Evolutionary conservation across 139 green algal species (phyloP).

Genomic region (Pycnococcus provasolii): DNA sequence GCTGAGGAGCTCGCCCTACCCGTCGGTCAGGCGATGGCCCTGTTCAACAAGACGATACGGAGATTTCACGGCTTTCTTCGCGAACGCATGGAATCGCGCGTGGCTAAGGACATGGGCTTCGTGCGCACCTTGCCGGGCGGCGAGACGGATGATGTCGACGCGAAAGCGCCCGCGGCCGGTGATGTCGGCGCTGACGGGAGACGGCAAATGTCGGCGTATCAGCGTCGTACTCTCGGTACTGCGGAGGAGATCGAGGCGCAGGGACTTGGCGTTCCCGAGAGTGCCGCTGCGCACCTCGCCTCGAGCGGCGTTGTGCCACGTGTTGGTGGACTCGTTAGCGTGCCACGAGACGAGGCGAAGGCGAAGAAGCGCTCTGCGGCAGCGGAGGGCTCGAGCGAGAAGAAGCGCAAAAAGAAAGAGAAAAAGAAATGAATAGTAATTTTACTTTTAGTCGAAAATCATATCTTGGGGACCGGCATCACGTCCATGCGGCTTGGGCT

Average conservation of each 20-base stretch:
- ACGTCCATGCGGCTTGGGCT: too few relatives aligned
- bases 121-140: slow-evolving; percentile 6
- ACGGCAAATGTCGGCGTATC: slow-evolving; percentile 7
- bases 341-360: slow-evolving; percentile 13
- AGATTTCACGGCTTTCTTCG: slow-evolving; percentile 66
- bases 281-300: slow-evolving; percentile 6
- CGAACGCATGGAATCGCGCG: slow-evolving; percentile 51
- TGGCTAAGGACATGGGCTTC: slow-evolving; percentile 29
- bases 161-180: slow-evolving; percentile 6
- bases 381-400: background rate
- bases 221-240: background rate
- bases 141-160: slow-evolving; percentile 8
- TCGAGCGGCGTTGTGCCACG: background rate
- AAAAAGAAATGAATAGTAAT: slow-evolving; percentile 17
- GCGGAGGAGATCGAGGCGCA: slow-evolving; percentile 3
- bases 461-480: background rate
- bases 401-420: slow-evolving; percentile 30
- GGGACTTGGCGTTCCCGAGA: slow-evolving; percentile 10
- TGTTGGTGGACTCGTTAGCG: background rate
- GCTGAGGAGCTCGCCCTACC: slow-evolving; percentile 62
- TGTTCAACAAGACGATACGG: slow-evolving; percentile 89
- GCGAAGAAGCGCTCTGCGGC: slow-evolving; percentile 3
- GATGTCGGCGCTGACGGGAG: slow-evolving; percentile 5
- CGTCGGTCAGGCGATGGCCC: slow-evolving; percentile 66
- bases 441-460: background rate